Evolutionary conservation across 257 asterid species (phyloP), one percentile per base, ranked within the genome.

Genomic region (Solanum ossicruentum): DNA sequence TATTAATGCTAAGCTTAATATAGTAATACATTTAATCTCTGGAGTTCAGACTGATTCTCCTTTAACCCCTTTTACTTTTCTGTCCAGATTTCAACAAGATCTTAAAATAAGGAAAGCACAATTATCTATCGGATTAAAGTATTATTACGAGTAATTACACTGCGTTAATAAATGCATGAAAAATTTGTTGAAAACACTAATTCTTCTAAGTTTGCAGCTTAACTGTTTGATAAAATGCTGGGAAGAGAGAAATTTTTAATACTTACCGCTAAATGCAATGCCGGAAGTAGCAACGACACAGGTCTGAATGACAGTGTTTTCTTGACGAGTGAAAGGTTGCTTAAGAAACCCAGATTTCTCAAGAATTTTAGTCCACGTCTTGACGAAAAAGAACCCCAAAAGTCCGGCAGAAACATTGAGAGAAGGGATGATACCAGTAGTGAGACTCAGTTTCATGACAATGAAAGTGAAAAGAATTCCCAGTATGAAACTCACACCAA

Each of bases 211-310:
- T 7, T n/a, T 75, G 81, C 23, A 77, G 82, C 26, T 77, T 26
- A 51, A 26, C 4, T 26, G 63, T 77, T 51, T 26, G 82, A 51
- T 26, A 51, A 77, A 51, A 51, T 13, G 61, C 23, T 15, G 0
- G 36, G 13, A 66, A n/a, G 26, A 21, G 9, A n/a, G 7, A 60
- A 0, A 6, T 17, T 36, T 36, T 6, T 36, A 26, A 80, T 20
- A 45, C 57, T 26, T 82, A 96, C 99, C 99, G 90, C 99, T 94
- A 88, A 96, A 94, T 84, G 99, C 99, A 26, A 96, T 94, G 91
- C 99, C 99, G 86, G 99, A 93, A 86, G 92, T 7, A 23, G 99
- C 99, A n/a, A 96, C 99, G 21, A 96, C 99, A 61, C 98, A 94
- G 0, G 99, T 95, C 90, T 95, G 99, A 86, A 95, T 94, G 12